phyloP scores from a whole-genome alignment of 2,329 filamentous ascomycete genomes.

The Cryphonectria naterciae region DNA sequence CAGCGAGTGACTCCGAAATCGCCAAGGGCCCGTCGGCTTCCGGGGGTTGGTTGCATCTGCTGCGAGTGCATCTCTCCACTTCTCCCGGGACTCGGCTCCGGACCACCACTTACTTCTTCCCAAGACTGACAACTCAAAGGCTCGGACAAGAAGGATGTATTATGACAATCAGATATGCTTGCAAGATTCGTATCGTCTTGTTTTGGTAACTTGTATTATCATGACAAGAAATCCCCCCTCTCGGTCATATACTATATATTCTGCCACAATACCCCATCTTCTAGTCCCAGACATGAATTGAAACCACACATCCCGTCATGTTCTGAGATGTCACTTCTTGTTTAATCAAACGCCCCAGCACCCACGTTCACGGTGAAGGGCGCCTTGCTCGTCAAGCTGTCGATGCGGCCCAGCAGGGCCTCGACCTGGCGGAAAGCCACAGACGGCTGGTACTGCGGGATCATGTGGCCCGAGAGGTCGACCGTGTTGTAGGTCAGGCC shows the following conservation, averaged over 20 bases:
- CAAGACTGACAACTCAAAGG: background rate
- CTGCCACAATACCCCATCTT: background rate
- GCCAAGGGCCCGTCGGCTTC: background rate
- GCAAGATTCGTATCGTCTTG: background rate
- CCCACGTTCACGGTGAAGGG: constrained; percentile 43
- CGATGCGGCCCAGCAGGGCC: constrained; percentile 72
- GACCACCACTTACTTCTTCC: background rate
- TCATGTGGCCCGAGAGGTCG: constrained; percentile 68
- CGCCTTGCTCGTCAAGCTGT: constrained; percentile 51
- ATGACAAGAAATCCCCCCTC: background rate
- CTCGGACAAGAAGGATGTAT: background rate
- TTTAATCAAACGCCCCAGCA: constrained; percentile 1
- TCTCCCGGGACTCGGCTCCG: background rate
- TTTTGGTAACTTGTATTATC: background rate
- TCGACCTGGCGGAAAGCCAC: constrained; percentile 75
- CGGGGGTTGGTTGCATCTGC: background rate
- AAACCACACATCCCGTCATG: background rate
- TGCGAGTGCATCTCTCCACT: constrained; percentile 3
- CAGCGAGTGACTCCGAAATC: constrained; percentile 8
- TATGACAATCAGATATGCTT: background rate
- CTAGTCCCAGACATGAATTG: background rate
- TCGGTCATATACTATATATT: background rate
- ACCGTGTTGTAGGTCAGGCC: constrained; percentile 74
- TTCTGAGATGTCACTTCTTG: background rate
- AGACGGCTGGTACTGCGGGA: constrained; percentile 69